phyloP scores from a whole-genome alignment of 2,329 filamentous ascomycete genomes.

The Pestalotiopsis sp. region DNA sequence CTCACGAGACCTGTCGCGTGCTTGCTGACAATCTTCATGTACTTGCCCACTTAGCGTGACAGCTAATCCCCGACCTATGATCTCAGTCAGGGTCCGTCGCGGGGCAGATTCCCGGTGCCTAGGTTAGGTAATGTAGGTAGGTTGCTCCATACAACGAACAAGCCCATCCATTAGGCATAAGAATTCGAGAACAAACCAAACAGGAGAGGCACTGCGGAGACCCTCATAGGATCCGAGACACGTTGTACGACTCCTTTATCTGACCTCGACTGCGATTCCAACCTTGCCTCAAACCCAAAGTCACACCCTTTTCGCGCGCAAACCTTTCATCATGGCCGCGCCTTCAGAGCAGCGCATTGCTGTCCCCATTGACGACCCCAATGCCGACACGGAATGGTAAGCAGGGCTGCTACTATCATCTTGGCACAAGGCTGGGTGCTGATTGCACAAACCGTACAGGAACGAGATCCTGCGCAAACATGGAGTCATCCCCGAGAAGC shows the following conservation, averaged over 20 bases:
- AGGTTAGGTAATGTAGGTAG: neutral
- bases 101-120: neutral
- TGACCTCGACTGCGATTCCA: neutral
- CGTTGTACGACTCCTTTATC: neutral
- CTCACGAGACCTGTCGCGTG: neutral
- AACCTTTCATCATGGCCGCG: conserved; percentile 52
- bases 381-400: conserved; percentile 97
- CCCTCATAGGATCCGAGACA: neutral
- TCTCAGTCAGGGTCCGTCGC: conserved; percentile 6
- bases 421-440: neutral
- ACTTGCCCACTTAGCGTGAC: conserved; percentile 6
- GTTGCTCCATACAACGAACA: neutral
- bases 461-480: conserved; percentile 98
- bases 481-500: conserved; percentile 96
- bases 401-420: neutral
- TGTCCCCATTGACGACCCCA: conserved; percentile 91
- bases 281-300: neutral
- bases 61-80: neutral
- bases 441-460: conserved; percentile 51
- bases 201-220: neutral
- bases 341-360: conserved; percentile 65
- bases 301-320: neutral
- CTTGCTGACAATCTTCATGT: neutral
- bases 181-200: neutral
- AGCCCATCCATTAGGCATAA: neutral